A percentile compares a stretch with the other conserved stretches of the same genome.
Evolutionary conservation across 306 rosid genomes (phyloP).

Genomic region (Acacia melanoxylon): DNA sequence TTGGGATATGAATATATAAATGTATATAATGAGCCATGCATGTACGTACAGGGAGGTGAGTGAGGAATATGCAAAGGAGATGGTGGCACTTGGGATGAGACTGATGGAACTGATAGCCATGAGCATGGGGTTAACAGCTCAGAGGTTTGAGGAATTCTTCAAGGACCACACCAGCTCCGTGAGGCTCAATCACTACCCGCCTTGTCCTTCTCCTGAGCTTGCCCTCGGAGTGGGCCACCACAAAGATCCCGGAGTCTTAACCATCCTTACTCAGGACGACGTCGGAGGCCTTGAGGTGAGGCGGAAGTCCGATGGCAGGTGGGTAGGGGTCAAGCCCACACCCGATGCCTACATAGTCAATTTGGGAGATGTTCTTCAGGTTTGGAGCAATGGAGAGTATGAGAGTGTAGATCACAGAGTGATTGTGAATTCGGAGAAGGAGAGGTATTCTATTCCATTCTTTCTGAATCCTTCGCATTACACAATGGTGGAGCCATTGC

Average conservation of each 20-base stretch:
- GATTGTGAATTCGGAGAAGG: conserved; percentile 34
- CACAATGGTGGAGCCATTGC: conserved; percentile 17
- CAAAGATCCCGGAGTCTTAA: background rate
- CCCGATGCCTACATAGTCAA: conserved; percentile 31
- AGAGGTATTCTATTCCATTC: conserved; percentile 38
- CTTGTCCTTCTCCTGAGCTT: background rate
- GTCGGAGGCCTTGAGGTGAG: background rate
- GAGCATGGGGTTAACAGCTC: too few relatives aligned
- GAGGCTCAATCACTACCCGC: background rate
- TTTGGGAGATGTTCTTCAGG: conserved; percentile 26
- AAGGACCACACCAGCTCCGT: too few relatives aligned
- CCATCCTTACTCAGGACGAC: background rate
- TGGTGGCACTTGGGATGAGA: too few relatives aligned
- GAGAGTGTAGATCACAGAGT: conserved; percentile 12
- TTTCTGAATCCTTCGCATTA: too few relatives aligned
- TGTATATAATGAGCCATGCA: too few relatives aligned
- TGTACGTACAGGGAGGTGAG: too few relatives aligned
- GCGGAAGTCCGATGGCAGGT: background rate
- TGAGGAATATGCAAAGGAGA: too few relatives aligned
- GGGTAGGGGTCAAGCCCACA: conserved; percentile 30
- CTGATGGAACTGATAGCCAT: too few relatives aligned
- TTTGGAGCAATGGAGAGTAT: conserved; percentile 15
- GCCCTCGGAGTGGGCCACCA: background rate
- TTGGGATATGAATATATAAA: too few relatives aligned
- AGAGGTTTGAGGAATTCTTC: too few relatives aligned